Evolutionary conservation across 768 basidiomycete genomes (phyloP).

Genomic region (Fibroporia radiculosa): DNA sequence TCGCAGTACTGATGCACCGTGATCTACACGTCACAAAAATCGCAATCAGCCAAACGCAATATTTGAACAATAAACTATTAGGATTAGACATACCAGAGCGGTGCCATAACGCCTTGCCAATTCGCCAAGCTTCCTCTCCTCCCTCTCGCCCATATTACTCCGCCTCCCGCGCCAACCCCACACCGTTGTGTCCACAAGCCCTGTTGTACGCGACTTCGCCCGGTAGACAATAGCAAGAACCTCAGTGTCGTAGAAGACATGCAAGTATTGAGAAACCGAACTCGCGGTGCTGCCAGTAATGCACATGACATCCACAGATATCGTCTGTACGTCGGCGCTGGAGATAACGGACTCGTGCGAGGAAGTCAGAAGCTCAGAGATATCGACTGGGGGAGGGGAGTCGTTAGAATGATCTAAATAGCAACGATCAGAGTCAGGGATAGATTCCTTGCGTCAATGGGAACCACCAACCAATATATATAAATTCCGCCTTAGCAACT

Average conservation of each 20-base stretch:
- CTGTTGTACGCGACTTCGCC: conserved; percentile 53
- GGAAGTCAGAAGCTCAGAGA: conserved; percentile 37
- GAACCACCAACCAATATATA: conserved; percentile 12
- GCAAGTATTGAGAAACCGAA: conserved; percentile 34
- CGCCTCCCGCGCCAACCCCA: conserved; percentile 73
- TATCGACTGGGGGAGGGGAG: conserved; percentile 40
- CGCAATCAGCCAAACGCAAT: not conserved
- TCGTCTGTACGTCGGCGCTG: conserved; percentile 36
- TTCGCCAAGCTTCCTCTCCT: conserved; percentile 61
- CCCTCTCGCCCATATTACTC: conserved; percentile 45
- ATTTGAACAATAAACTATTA: not conserved
- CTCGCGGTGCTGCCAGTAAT: conserved; percentile 45
- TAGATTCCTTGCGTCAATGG: not conserved
- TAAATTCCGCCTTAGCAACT: too few relatives aligned
- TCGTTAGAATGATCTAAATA: conserved; percentile 32
- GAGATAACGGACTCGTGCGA: conserved; percentile 17
- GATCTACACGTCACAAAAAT: conserved; percentile 15
- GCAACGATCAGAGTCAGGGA: not conserved
- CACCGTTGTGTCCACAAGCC: conserved; percentile 59
- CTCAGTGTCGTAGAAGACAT: conserved; percentile 71
- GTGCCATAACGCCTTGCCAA: conserved; percentile 71
- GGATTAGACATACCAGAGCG: conserved; percentile 38
- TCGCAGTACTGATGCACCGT: conserved; percentile 55
- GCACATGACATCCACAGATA: conserved; percentile 69
- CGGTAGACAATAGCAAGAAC: conserved; percentile 62